Evolutionary conservation across 2,329 filamentous ascomycete species (phyloP).

Genomic region (Apiospora aurea): DNA sequence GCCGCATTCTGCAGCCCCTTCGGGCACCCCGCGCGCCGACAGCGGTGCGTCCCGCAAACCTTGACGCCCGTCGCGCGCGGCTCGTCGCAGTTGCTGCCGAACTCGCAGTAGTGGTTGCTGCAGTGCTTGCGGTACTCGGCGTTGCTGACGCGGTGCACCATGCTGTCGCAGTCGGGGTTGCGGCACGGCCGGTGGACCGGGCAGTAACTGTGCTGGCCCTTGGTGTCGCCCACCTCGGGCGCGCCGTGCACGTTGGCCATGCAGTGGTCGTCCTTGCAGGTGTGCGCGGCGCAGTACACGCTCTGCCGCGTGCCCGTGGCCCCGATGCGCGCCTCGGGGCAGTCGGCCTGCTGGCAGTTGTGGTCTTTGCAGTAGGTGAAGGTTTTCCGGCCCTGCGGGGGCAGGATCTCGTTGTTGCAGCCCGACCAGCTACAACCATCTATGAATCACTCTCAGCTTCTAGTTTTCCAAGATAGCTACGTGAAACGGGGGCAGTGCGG

Average conservation of each 20-base stretch:
- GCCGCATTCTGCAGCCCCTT: neutral
- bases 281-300: neutral
- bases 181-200: neutral
- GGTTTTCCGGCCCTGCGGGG: neutral
- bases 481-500: too few relatives aligned
- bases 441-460: neutral
- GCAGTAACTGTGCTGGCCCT: neutral
- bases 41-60: neutral
- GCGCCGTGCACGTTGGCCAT: neutral
- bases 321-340: neutral
- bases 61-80: neutral
- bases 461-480: too few relatives aligned
- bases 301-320: neutral
- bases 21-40: neutral
- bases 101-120: conserved; percentile 21
- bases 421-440: neutral
- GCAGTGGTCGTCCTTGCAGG: neutral
- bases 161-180: neutral
- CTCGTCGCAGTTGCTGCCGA: neutral
- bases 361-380: conserved; percentile 15
- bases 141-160: conserved; percentile 8
- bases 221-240: conserved; percentile 4
- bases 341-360: conserved; percentile 10
- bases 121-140: conserved; percentile 13
- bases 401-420: neutral